Conservation (phyloP, 1,284 basidiomycete genomes). For the Neonothopanus nambi region DNA sequence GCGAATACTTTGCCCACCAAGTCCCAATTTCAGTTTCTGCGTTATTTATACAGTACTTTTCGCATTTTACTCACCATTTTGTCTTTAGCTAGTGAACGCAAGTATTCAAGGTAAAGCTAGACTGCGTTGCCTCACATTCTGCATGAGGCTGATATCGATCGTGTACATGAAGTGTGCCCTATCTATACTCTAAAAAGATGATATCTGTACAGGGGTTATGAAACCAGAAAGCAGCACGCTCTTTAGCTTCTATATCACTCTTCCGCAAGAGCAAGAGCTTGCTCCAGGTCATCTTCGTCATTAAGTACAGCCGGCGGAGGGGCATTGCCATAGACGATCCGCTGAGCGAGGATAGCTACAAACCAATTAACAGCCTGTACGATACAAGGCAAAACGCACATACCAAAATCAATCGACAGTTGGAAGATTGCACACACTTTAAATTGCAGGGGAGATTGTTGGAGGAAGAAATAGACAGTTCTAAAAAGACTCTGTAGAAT, state of each 20-base stretch:
- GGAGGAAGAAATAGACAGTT: conserved; percentile 77
- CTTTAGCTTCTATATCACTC: conserved; percentile 33
- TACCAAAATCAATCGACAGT: conserved; percentile 73
- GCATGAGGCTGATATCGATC: conserved; percentile 4
- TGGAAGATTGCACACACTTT: conserved; percentile 82
- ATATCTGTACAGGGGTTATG: neutral
- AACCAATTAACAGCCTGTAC: conserved; percentile 6
- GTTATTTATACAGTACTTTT: neutral
- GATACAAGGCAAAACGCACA: conserved; percentile 27
- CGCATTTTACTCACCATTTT: conserved; percentile 9
- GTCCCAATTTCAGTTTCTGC: neutral
- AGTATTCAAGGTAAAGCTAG: neutral
- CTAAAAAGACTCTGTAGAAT: conserved; percentile 36
- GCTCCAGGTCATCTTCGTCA: conserved; percentile 71
- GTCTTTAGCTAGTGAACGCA: neutral
- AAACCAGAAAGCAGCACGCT: neutral
- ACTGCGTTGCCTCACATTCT: conserved; percentile 4
- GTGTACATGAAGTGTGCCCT: neutral
- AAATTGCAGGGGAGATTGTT: conserved; percentile 73
- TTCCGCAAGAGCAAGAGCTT: conserved; percentile 63
- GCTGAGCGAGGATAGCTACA: conserved; percentile 69
- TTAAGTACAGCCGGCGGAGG: conserved; percentile 51
- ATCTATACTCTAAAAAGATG: neutral
- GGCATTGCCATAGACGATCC: conserved; percentile 67
- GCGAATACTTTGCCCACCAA: no score